phyloP scores from a whole-genome alignment of 495 filamentous ascomycete genomes.

The Penicillium dipodomyicola region DNA sequence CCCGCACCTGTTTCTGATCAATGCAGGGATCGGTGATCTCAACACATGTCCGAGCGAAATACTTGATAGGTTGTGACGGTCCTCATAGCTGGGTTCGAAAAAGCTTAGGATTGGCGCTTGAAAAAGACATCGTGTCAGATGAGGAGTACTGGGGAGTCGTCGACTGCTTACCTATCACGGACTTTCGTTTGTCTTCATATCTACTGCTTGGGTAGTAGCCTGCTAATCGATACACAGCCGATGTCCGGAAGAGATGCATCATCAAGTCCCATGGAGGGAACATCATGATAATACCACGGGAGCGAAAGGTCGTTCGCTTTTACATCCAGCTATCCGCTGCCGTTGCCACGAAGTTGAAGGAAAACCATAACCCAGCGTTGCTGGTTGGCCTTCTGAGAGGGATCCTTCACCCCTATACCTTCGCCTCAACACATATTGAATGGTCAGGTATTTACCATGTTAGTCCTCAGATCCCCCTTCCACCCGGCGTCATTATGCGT shows the following conservation, averaged over 20 bases:
- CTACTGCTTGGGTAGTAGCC: neutral
- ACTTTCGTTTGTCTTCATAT: conserved; percentile 41
- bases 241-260: conserved; percentile 59
- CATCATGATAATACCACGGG: conserved; percentile 62
- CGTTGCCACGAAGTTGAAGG: conserved; percentile 2
- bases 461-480: neutral
- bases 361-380: neutral
- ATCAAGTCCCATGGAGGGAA: conserved; percentile 56
- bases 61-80: conserved; percentile 61
- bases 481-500: neutral
- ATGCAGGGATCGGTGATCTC: neutral
- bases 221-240: conserved; percentile 29
- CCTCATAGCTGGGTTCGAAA: conserved; percentile 58
- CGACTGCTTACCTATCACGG: conserved; percentile 55
- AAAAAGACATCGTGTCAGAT: neutral
- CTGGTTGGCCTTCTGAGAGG: conserved; percentile 40
- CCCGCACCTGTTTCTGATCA: neutral
- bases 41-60: conserved; percentile 40
- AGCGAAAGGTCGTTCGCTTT: conserved; percentile 58
- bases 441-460: conserved; percentile 17
- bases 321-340: conserved; percentile 55
- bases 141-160: conserved; percentile 57
- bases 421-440: neutral
- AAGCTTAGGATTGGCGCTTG: conserved; percentile 27
- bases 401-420: conserved; percentile 56